Conservation (phyloP, 306 rosid species). For the Acacia crassicarpa region DNA sequence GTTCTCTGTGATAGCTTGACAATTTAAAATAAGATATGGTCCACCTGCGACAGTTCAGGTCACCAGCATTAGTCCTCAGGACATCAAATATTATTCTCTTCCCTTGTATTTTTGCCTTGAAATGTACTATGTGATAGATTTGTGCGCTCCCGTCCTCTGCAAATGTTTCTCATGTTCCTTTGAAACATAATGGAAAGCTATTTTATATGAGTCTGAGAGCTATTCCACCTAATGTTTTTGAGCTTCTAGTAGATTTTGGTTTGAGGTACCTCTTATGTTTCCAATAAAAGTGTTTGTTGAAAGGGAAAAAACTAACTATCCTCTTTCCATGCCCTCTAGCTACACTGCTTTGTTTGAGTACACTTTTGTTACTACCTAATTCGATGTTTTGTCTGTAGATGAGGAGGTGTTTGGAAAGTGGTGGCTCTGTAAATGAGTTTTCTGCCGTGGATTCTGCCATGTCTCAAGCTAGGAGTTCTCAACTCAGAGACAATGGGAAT, state of each 20-base stretch:
- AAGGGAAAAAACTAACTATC: background rate
- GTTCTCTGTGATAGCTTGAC: background rate
- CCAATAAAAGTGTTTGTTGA: background rate
- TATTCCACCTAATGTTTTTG: background rate
- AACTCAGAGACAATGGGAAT: conserved; percentile 58
- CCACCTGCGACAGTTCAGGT: conserved; percentile 1
- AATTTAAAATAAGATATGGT: conserved; percentile 3
- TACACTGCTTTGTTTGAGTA: conserved; percentile 8
- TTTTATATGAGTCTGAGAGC: background rate
- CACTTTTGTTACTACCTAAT: conserved; percentile 20
- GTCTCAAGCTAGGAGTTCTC: conserved; percentile 65
- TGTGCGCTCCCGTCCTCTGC: background rate
- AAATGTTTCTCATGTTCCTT: background rate
- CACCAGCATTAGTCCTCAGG: conserved; percentile 3
- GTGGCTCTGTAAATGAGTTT: conserved; percentile 55
- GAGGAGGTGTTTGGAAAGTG: conserved; percentile 76
- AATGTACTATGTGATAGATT: background rate
- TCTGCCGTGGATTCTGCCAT: conserved; percentile 63
- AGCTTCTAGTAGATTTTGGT: background rate
- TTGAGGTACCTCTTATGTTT: background rate
- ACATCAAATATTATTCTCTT: conserved; percentile 23
- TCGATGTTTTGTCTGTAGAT: conserved; percentile 48
- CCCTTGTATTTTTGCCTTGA: background rate
- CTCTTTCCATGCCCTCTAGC: conserved; percentile 12
- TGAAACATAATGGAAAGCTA: background rate